A percentile compares a stretch with the other conserved stretches of the same genome.
Evolutionary conservation across 148 eudicot genomes (phyloP).

Genomic region (Spergularia bocconei): DNA sequence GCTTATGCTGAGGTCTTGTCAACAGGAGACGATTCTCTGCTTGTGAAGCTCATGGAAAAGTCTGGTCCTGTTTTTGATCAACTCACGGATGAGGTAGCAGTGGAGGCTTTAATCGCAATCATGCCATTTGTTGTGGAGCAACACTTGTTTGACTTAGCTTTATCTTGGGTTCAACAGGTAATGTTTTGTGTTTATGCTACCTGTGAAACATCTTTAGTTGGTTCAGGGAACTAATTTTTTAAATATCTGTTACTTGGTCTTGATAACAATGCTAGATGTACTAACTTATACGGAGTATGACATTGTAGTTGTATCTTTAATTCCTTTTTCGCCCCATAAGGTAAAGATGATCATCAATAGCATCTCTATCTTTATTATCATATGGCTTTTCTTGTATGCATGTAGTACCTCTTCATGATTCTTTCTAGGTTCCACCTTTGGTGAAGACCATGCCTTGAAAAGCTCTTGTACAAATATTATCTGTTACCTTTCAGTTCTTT

Average conservation of each 20-base stretch:
- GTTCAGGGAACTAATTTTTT: neutral
- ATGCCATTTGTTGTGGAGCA: constrained; percentile 74
- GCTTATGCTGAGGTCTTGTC: constrained; percentile 90
- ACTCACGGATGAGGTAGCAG: constrained; percentile 75
- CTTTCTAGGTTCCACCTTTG: neutral
- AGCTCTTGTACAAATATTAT: neutral
- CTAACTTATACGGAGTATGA: no score
- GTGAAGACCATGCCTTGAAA: neutral
- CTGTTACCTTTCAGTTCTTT: neutral
- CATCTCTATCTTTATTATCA: neutral
- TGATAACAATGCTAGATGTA: no score
- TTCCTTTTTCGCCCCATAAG: neutral
- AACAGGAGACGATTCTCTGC: constrained; percentile 79
- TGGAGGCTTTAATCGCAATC: constrained; percentile 71
- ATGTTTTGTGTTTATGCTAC: neutral
- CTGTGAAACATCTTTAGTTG: neutral
- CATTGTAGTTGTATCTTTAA: no score
- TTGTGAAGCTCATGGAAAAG: constrained; percentile 86
- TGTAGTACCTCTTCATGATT: neutral
- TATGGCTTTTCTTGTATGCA: neutral
- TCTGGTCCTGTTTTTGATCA: constrained; percentile 92
- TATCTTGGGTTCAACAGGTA: constrained; percentile 98
- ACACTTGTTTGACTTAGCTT: constrained; percentile 63
- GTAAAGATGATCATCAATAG: neutral
- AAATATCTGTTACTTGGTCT: neutral